Evolutionary conservation across 2,329 filamentous ascomycete species (phyloP).

Genomic region (Phaeophleospora eucalypticola): DNA sequence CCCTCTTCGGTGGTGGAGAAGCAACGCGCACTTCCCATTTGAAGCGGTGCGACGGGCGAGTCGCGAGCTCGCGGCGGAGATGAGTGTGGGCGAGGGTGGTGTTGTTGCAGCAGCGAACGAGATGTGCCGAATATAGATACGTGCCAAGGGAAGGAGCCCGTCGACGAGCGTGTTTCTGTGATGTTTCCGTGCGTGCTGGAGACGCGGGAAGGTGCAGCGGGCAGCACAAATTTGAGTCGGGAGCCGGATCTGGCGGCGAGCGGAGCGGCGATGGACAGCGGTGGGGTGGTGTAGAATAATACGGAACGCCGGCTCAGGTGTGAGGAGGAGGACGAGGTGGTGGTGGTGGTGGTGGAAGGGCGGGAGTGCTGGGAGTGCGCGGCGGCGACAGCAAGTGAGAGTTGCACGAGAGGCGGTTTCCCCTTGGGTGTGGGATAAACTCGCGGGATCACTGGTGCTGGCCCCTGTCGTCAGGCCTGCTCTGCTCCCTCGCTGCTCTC

Average conservation of each 20-base stretch:
- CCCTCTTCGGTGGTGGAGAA: slow-evolving; percentile 21
- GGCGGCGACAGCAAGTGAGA: too few species aligned
- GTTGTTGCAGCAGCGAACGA: not conserved
- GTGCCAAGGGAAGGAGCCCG: not conserved
- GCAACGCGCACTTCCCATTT: slow-evolving; percentile 23
- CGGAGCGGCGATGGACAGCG: not conserved
- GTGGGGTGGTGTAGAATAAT: not conserved
- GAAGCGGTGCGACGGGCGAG: slow-evolving; percentile 5
- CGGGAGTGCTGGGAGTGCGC: too few species aligned
- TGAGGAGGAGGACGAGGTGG: not conserved
- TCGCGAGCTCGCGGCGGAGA: not conserved
- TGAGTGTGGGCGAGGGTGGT: slow-evolving; percentile 3
- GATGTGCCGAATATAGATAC: not conserved
- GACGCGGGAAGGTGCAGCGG: not conserved
- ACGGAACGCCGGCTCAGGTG: too few species aligned
- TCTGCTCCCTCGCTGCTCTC: too few species aligned
- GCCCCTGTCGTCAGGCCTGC: not conserved
- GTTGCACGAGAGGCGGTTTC: not conserved
- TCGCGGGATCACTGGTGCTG: not conserved
- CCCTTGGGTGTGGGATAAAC: not conserved
- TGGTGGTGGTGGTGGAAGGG: too few species aligned
- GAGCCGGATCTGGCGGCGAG: not conserved
- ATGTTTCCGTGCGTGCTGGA: not conserved
- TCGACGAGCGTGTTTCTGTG: not conserved
- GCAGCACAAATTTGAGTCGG: not conserved